Evolutionary conservation across 805 yeast genomes (phyloP).

Genomic region (Ogataea trehaloabstinens): DNA sequence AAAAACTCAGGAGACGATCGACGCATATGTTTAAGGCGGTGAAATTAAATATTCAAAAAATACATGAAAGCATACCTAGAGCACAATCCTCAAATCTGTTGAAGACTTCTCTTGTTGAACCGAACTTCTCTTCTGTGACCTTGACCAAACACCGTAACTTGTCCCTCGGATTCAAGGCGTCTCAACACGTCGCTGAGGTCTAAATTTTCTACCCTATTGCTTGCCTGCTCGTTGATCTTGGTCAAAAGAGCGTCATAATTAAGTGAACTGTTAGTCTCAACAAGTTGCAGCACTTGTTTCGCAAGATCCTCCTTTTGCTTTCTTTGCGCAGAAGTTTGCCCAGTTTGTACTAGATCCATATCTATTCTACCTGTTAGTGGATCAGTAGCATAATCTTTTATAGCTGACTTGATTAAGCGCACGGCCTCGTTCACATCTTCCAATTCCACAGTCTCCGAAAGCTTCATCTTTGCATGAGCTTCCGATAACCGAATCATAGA

Average conservation of each 20-base stretch:
- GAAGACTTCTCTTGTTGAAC: slow-evolving; percentile 19
- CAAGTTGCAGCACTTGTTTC: slow-evolving; percentile 53
- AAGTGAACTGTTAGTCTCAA: slow-evolving; percentile 52
- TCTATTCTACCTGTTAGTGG: slow-evolving; percentile 96
- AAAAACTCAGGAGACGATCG: too few species aligned
- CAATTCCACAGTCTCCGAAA: slow-evolving; percentile 66
- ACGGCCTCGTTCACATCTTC: slow-evolving; percentile 92
- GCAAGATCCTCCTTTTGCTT: slow-evolving; percentile 69
- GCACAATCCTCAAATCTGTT: too few species aligned
- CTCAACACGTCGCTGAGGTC: slow-evolving; percentile 69
- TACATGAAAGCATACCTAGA: too few species aligned
- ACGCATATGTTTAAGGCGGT: too few species aligned
- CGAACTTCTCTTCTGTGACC: slow-evolving; percentile 63
- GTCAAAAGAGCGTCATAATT: slow-evolving; percentile 58
- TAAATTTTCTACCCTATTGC: slow-evolving; percentile 62
- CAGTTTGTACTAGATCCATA: slow-evolving; percentile 96
- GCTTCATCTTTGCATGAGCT: slow-evolving; percentile 96
- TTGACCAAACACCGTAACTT: slow-evolving; percentile 66
- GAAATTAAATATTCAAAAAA: too few species aligned
- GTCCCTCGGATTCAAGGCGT: slow-evolving; percentile 69
- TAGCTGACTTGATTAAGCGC: slow-evolving; percentile 86
- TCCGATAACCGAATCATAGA: slow-evolving; percentile 92
- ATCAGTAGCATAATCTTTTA: slow-evolving; percentile 97
- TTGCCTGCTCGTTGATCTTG: slow-evolving; percentile 63
- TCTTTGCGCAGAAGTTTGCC: slow-evolving; percentile 86